Evolutionary conservation across 805 yeast species (phyloP).

Genomic region (Ogataea trehaloabstinens): DNA sequence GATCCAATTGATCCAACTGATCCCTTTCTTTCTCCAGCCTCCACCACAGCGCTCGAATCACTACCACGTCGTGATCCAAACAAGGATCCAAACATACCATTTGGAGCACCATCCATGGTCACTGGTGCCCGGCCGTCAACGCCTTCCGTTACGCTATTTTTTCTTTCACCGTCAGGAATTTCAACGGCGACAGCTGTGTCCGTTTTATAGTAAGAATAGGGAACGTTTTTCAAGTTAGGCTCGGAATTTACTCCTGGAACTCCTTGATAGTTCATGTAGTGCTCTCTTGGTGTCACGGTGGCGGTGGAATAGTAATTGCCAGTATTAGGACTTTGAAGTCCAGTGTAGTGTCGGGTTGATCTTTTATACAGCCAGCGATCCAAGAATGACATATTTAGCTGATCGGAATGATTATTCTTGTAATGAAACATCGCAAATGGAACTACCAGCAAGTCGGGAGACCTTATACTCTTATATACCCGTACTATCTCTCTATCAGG

Average conservation of each 20-base stretch:
- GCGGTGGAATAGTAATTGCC: conserved; percentile 23
- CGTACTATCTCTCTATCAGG: too few species aligned
- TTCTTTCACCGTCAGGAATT: conserved; percentile 1
- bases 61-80: conserved; percentile 3
- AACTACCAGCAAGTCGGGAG: too few species aligned
- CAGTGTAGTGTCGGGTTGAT: conserved; percentile 15
- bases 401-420: too few species aligned
- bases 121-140: too few species aligned
- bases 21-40: conserved; percentile 9
- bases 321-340: conserved; percentile 20
- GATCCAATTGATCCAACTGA: conserved; percentile 12
- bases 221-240: conserved; percentile 32
- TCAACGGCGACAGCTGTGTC: conserved; percentile 6
- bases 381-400: conserved; percentile 33
- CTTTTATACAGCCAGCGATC: conserved; percentile 35
- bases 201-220: conserved; percentile 26
- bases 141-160: neutral
- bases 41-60: neutral
- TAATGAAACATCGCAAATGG: too few species aligned
- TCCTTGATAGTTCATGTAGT: conserved; percentile 6
- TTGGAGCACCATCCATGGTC: neutral
- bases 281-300: conserved; percentile 13
- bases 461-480: too few species aligned
- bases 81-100: conserved; percentile 1
- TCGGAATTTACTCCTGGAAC: conserved; percentile 10